A percentile compares a stretch with the other conserved stretches of the same genome.
Evolutionary conservation across 2,329 filamentous ascomycete genomes (phyloP).

Genomic region (Pseudopithomyces maydicus): DNA sequence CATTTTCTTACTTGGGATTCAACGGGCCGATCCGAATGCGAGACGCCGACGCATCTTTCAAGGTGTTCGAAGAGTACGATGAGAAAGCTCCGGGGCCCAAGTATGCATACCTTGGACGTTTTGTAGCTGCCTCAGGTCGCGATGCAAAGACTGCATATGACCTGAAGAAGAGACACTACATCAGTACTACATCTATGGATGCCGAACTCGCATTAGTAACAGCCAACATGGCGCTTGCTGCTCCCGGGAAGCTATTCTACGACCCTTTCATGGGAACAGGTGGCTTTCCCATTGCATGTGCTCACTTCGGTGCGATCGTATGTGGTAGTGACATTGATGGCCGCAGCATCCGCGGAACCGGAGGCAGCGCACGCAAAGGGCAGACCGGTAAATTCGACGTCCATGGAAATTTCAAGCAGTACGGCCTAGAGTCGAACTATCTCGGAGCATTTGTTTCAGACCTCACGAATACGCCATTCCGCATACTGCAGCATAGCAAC

Average conservation of each 20-base stretch:
- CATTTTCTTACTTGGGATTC: constrained; percentile 79
- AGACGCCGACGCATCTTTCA: constrained; percentile 70
- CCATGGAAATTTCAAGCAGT: constrained; percentile 81
- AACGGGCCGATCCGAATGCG: constrained; percentile 78
- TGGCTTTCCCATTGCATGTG: constrained; percentile 86
- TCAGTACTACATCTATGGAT: constrained; percentile 97
- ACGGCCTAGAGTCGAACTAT: constrained; percentile 68
- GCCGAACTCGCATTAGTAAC: constrained; percentile 89
- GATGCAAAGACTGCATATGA: constrained; percentile 76
- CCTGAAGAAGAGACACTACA: constrained; percentile 91
- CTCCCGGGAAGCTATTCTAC: constrained; percentile 83
- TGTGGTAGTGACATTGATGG: constrained; percentile 95
- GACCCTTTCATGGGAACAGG: constrained; percentile 97
- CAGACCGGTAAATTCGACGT: constrained; percentile 54
- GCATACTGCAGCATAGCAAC: constrained; percentile 19
- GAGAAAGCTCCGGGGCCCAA: constrained; percentile 58
- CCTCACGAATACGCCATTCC: constrained; percentile 82
- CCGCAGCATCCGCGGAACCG: constrained; percentile 77
- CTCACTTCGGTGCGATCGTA: constrained; percentile 83
- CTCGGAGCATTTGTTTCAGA: constrained; percentile 85
- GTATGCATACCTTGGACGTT: constrained; percentile 72
- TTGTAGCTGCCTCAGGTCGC: constrained; percentile 69
- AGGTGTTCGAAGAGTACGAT: constrained; percentile 81
- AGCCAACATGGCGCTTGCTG: constrained; percentile 85
- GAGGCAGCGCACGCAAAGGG: constrained; percentile 48